These are phyloP conservation scores for Cyclotella atomus DNA, from an alignment of 108 stramenopile genomes.

Conservation along the genomic window DNA sequence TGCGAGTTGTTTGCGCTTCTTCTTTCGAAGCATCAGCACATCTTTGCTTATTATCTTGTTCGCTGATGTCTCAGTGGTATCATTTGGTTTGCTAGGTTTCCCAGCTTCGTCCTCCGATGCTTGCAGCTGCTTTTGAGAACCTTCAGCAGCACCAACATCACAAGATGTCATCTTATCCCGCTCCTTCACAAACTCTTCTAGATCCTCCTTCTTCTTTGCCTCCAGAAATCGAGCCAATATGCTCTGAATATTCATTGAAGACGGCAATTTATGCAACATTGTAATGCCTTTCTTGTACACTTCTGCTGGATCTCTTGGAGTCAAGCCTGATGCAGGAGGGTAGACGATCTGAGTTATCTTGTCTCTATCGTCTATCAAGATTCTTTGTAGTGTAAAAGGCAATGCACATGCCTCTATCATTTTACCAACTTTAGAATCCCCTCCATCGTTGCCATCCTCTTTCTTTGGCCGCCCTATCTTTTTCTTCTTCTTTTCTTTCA, in stretches of 20 bases:
- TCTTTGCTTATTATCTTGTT: constrained; percentile 11
- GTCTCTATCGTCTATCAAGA: constrained; percentile 50
- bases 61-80: neutral
- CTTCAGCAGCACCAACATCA: neutral
- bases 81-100: neutral
- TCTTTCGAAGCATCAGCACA: constrained; percentile 35
- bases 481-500: constrained; percentile 25
- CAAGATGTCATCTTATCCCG: constrained; percentile 8
- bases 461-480: constrained; percentile 6
- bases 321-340: constrained; percentile 19
- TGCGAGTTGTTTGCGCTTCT: constrained; percentile 41
- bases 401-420: constrained; percentile 30
- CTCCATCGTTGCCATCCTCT: neutral
- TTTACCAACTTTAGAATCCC: constrained; percentile 8
- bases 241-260: constrained; percentile 9
- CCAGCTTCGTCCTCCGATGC: neutral
- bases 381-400: constrained; percentile 53
- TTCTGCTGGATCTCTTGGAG: neutral
- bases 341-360: constrained; percentile 42
- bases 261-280: constrained; percentile 42
- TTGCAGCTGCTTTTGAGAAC: neutral
- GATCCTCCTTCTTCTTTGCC: constrained; percentile 26
- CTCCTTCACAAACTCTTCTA: constrained; percentile 27
- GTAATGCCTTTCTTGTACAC: constrained; percentile 16
- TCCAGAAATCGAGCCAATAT: constrained; percentile 28